Evolutionary conservation across 2,329 filamentous ascomycete genomes (phyloP).

Genomic region (Microascus cirrosus): DNA sequence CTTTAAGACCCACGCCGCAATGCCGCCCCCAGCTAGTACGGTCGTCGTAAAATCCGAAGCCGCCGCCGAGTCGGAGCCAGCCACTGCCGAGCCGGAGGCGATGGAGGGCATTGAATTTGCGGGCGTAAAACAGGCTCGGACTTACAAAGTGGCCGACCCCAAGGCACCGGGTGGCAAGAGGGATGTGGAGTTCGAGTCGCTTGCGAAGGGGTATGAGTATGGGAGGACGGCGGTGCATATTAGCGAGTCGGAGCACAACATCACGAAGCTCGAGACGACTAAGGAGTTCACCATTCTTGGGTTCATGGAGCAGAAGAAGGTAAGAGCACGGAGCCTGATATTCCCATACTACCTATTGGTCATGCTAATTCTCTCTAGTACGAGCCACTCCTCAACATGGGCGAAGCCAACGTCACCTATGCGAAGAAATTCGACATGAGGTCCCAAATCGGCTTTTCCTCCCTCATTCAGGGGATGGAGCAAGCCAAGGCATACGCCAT

Average conservation of each 20-base stretch:
- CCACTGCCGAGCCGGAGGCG: constrained; percentile 33
- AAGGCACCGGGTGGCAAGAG: constrained; percentile 65
- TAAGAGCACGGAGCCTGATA: constrained; percentile 20
- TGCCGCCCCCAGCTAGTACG: constrained; percentile 63
- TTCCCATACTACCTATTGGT: background rate
- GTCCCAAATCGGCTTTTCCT: constrained; percentile 75
- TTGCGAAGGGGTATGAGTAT: constrained; percentile 92
- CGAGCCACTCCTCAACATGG: constrained; percentile 76
- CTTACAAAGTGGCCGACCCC: constrained; percentile 71
- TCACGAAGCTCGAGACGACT: constrained; percentile 74
- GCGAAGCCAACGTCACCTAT: constrained; percentile 66
- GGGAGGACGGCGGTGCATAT: constrained; percentile 87
- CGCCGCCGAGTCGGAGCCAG: constrained; percentile 31
- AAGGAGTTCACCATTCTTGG: constrained; percentile 74
- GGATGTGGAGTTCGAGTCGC: constrained; percentile 69
- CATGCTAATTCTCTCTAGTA: constrained; percentile 37
- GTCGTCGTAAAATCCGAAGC: constrained; percentile 52
- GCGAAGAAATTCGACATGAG: constrained; percentile 70
- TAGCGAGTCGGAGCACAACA: constrained; percentile 71
- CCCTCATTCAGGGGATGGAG: constrained; percentile 75
- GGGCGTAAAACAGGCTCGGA: constrained; percentile 63
- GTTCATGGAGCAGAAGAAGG: constrained; percentile 65
- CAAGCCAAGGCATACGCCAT: constrained; percentile 81
- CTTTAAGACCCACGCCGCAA: constrained; percentile 71
- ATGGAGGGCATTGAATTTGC: constrained; percentile 48